Conservation (phyloP, 345 rosid species). For the Kernera saxatilis region DNA sequence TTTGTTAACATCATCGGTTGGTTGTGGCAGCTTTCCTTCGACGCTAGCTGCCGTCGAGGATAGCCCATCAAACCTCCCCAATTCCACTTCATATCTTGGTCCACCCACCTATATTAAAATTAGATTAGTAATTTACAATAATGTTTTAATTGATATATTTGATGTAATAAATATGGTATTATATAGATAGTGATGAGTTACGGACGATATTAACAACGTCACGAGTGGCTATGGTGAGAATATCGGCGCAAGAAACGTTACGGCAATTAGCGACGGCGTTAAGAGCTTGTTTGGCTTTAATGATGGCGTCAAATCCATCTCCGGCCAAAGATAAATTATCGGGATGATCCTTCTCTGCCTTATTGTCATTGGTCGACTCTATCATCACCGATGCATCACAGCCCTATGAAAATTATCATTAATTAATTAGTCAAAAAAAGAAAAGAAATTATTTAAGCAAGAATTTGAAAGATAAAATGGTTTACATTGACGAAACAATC, state of each 20-base stretch:
- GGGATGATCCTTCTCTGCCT: conserved; percentile 31
- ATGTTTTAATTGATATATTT: background rate
- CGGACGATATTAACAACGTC: conserved; percentile 31
- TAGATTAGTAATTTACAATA: background rate
- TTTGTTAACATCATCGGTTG: conserved; percentile 5
- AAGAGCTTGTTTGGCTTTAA: conserved; percentile 25
- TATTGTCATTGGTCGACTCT: conserved; percentile 10
- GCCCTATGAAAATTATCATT: conserved; percentile 8
- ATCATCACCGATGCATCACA: conserved; percentile 41
- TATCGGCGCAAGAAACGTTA: conserved; percentile 35
- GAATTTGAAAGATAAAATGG: background rate
- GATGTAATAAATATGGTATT: background rate
- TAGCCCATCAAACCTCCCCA: conserved; percentile 27
- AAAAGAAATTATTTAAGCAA: background rate
- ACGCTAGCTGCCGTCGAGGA: conserved; percentile 26
- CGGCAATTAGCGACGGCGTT: conserved; percentile 17
- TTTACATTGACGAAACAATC: conserved; percentile 66
- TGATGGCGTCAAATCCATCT: conserved; percentile 35
- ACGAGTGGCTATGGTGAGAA: conserved; percentile 31
- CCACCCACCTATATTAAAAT: conserved; percentile 29
- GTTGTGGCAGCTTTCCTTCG: conserved; percentile 22
- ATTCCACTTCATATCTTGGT: conserved; percentile 28
- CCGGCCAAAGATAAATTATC: conserved; percentile 31
- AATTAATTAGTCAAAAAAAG: background rate
- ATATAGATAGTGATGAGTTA: background rate